Evolutionary conservation across 1,139 yeast genomes (phyloP).

Genomic region (Pneumocystis sp.): DNA sequence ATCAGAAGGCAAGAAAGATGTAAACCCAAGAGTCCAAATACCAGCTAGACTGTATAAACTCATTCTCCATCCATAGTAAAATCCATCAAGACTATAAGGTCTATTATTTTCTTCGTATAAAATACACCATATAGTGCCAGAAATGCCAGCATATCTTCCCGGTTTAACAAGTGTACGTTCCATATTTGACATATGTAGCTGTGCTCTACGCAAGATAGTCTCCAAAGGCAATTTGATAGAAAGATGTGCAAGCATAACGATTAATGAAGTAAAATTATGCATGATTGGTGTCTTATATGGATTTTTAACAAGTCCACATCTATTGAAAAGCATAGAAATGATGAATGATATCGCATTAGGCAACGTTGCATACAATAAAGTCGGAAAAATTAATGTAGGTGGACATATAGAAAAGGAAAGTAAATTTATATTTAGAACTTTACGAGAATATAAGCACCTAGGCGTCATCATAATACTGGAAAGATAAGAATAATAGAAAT

Average conservation of each 20-base stretch:
- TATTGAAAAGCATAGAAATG: constrained; percentile 59
- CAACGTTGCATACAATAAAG: constrained; percentile 48
- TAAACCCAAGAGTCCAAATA: constrained; percentile 7
- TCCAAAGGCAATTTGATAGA: constrained; percentile 75
- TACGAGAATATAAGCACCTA: constrained; percentile 27
- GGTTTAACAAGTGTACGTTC: constrained; percentile 24
- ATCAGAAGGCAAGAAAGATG: not conserved
- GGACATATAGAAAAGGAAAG: constrained; percentile 31
- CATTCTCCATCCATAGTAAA: constrained; percentile 10
- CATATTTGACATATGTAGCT: constrained; percentile 36
- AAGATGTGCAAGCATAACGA: constrained; percentile 49
- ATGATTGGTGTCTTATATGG: constrained; percentile 16
- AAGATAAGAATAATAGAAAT: constrained; percentile 37
- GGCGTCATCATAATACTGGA: constrained; percentile 31
- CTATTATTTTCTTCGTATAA: constrained; percentile 14
- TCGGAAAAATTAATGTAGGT: constrained; percentile 36
- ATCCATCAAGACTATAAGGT: constrained; percentile 5
- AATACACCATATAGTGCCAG: constrained; percentile 37
- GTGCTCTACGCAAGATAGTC: constrained; percentile 70
- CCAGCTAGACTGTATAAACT: constrained; percentile 5
- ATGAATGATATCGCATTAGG: constrained; percentile 49
- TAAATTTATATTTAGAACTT: constrained; percentile 24
- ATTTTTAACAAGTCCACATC: constrained; percentile 52
- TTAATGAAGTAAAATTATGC: constrained; percentile 39
- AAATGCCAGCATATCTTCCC: constrained; percentile 38